A percentile compares a stretch with the other conserved stretches of the same genome.
Conservation (phyloP, 2,329 filamentous ascomycete species). For the Cladosporium phlei region DNA sequence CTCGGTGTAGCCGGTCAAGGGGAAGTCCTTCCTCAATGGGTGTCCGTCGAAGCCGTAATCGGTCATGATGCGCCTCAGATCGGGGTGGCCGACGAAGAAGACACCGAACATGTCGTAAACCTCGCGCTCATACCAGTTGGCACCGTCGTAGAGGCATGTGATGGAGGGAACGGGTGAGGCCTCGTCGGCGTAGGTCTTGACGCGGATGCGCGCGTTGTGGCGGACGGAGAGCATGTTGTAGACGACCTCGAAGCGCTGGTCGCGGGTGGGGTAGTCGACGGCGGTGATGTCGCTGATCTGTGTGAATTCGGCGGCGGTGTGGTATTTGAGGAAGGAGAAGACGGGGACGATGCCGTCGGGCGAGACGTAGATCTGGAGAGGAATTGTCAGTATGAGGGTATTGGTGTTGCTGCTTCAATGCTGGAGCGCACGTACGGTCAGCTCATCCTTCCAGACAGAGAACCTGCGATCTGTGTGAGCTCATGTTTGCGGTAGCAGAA, state of each 20-base stretch:
- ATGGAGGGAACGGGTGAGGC: constrained; percentile 87
- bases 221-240: constrained; percentile 96
- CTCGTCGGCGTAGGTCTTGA: constrained; percentile 99
- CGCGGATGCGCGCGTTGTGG: constrained; percentile 91
- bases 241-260: constrained; percentile 94
- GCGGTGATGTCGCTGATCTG: constrained; percentile 88
- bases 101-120: constrained; percentile 97
- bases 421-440: constrained; percentile 66
- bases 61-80: constrained; percentile 96
- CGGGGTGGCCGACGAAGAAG: constrained; percentile 92
- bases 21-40: constrained; percentile 95
- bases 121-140: constrained; percentile 98
- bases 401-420: constrained; percentile 73
- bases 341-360: constrained; percentile 85
- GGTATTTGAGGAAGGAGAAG: constrained; percentile 93
- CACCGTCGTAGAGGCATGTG: constrained; percentile 81
- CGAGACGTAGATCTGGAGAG: constrained; percentile 52
- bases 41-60: constrained; percentile 99
- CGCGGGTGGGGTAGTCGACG: constrained; percentile 90
- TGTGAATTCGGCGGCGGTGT: constrained; percentile 95
- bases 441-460: constrained; percentile 98
- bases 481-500: neutral
- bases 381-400: constrained; percentile 44
- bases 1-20: constrained; percentile 95
- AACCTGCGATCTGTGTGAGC: constrained; percentile 48